phyloP scores from a whole-genome alignment of 495 filamentous ascomycete species.

The Penicillium canescens region DNA sequence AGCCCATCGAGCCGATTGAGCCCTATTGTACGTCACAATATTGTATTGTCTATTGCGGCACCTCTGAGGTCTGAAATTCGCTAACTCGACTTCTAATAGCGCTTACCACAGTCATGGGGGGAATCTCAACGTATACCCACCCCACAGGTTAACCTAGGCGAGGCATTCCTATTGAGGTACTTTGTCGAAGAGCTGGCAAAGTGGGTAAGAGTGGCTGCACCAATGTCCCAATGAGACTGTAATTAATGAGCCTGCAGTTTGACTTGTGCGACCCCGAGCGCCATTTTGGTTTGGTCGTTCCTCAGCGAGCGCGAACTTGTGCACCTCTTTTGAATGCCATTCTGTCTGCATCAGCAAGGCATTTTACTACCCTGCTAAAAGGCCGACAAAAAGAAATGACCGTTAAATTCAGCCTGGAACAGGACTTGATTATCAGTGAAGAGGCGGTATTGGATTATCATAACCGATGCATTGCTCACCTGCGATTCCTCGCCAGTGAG shows the following conservation, averaged over 20 bases:
- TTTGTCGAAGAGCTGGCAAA: conserved; percentile 15
- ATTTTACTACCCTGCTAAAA: conserved; percentile 18
- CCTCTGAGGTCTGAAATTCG: no score
- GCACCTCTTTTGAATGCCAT: conserved; percentile 20
- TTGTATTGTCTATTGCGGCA: no score
- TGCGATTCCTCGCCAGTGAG: conserved; percentile 23
- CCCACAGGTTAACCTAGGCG: conserved; percentile 12
- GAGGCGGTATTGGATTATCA: conserved; percentile 26
- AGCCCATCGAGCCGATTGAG: no score
- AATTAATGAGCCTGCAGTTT: conserved; percentile 7
- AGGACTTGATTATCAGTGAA: conserved; percentile 14
- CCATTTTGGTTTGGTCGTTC: conserved; percentile 21
- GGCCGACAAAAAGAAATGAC: conserved; percentile 9
- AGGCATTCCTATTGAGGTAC: conserved; percentile 18
- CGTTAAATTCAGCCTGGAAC: conserved; percentile 1
- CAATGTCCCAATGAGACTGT: neutral
- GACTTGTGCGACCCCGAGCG: conserved; percentile 23
- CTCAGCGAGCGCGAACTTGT: conserved; percentile 18
- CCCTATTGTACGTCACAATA: no score
- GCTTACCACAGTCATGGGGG: neutral
- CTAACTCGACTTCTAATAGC: no score
- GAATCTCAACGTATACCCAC: neutral
- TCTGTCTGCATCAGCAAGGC: conserved; percentile 19
- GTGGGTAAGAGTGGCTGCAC: conserved; percentile 4
- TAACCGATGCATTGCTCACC: conserved; percentile 16